Evolutionary conservation across 2,329 filamentous ascomycete species (phyloP).

Genomic region (Teratosphaeria nubilosa): DNA sequence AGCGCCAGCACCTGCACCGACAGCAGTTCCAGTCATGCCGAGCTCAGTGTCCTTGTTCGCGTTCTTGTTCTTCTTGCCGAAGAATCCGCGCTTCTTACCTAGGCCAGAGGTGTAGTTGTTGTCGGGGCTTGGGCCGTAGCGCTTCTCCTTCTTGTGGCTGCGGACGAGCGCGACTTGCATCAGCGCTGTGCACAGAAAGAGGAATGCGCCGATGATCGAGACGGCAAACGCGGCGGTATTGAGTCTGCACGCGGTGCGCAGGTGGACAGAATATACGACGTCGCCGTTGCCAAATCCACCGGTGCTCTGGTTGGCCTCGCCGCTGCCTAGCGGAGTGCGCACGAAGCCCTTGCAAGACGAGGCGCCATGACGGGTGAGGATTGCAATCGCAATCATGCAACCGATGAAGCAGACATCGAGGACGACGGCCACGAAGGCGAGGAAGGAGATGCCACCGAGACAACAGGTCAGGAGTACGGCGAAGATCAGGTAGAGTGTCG

Average conservation of each 20-base stretch:
- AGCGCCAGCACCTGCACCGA: conserved; percentile 20
- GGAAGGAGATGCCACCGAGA: conserved; percentile 62
- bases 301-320: conserved; percentile 42
- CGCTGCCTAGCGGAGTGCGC: conserved; percentile 59
- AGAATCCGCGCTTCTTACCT: conserved; percentile 31
- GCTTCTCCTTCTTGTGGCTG: conserved; percentile 65
- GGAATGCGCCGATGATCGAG: conserved; percentile 65
- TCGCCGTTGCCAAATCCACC: conserved; percentile 34
- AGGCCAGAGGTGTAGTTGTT: conserved; percentile 60
- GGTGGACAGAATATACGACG: conserved; percentile 34
- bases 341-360: conserved; percentile 55
- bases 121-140: conserved; percentile 53
- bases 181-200: conserved; percentile 64
- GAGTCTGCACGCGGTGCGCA: conserved; percentile 59
- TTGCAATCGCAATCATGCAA: conserved; percentile 71
- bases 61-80: conserved; percentile 26
- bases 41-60: conserved; percentile 35
- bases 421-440: conserved; percentile 62
- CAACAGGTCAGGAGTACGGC: conserved; percentile 70
- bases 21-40: conserved; percentile 23
- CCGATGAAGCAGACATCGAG: conserved; percentile 69
- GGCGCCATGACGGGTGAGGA: conserved; percentile 60
- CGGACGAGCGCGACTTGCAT: conserved; percentile 59
- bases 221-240: conserved; percentile 70
- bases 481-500: conserved; percentile 62